These are phyloP conservation scores for Irpex sp. DNA, from an alignment of 1,284 basidiomycete genomes.

Conservation along the genomic window DNA sequence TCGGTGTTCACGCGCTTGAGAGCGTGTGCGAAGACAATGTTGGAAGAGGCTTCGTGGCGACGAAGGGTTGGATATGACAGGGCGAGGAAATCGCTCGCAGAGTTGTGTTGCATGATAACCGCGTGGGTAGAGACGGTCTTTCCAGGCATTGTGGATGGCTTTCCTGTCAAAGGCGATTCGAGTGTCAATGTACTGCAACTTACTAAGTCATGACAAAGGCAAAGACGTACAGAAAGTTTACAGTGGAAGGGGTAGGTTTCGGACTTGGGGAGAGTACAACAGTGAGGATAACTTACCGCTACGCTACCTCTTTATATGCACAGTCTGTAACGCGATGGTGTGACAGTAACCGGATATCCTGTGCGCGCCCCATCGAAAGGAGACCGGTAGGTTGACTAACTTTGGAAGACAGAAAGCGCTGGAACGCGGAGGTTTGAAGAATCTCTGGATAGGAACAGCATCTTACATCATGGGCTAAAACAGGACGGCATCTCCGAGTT, in stretches of 20 bases:
- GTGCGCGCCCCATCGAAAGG: not conserved
- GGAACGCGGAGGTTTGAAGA: not conserved
- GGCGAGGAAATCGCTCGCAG: constrained; percentile 40
- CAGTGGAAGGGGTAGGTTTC: not conserved
- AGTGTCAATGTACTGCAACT: not conserved
- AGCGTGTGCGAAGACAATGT: constrained; percentile 50
- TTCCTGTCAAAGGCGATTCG: not conserved
- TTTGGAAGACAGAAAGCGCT: not conserved
- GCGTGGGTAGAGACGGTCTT: constrained; percentile 24
- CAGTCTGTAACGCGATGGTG: not conserved
- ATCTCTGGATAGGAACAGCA: not conserved
- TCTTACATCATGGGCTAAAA: not conserved
- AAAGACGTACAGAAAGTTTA: not conserved
- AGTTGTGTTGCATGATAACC: constrained; percentile 40
- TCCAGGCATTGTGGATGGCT: constrained; percentile 27
- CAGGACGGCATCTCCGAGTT: not conserved
- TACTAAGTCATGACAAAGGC: not conserved
- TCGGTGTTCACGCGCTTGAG: constrained; percentile 39
- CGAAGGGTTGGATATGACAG: constrained; percentile 39
- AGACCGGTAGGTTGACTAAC: not conserved
- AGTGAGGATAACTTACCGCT: not conserved
- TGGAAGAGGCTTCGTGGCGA: constrained; percentile 43
- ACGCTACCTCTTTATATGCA: not conserved
- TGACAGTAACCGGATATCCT: not conserved
- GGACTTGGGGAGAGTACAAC: not conserved